Evolutionary conservation across 129 eudicot genomes (phyloP).

Genomic region (Lonicera japonica): DNA sequence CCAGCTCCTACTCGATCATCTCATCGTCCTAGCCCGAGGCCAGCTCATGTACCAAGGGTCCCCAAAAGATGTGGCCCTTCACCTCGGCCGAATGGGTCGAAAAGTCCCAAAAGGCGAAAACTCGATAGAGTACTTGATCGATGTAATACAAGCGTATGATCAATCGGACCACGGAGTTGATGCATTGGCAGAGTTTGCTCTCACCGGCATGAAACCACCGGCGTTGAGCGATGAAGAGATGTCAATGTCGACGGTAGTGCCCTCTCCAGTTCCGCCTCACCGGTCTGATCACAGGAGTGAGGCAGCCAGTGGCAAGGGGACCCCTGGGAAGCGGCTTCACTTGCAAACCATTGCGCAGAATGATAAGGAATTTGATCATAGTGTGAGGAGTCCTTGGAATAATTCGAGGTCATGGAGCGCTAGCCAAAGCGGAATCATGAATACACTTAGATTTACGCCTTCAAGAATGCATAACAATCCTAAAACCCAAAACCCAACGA

Average conservation of each 20-base stretch:
- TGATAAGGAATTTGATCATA: conserved; percentile 49
- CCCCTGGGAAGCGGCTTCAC: conserved; percentile 37
- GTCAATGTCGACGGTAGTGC: conserved; percentile 29
- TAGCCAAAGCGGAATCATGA: conserved; percentile 43
- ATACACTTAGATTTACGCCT: conserved; percentile 43
- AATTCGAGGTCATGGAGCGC: conserved; percentile 61
- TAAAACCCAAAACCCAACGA: conserved; percentile 25
- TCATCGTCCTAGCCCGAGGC: conserved; percentile 67
- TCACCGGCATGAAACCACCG: conserved; percentile 78
- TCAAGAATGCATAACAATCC: conserved; percentile 27
- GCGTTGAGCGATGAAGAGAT: conserved; percentile 31
- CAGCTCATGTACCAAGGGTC: conserved; percentile 90
- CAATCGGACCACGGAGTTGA: conserved; percentile 72
- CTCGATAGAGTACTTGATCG: conserved; percentile 62
- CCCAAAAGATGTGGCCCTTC: conserved; percentile 67
- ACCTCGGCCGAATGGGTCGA: conserved; percentile 50
- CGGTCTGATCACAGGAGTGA: neutral
- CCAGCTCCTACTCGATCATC: conserved; percentile 59
- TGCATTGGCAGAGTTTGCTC: conserved; percentile 64
- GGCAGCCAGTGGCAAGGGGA: conserved; percentile 15
- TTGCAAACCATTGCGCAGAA: conserved; percentile 28
- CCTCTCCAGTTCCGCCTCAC: conserved; percentile 40
- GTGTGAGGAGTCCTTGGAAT: conserved; percentile 76
- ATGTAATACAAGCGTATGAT: conserved; percentile 78
- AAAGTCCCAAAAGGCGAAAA: conserved; percentile 62